A percentile compares a stretch with the other conserved stretches of the same genome.
Evolutionary conservation across 2,329 filamentous ascomycete genomes (phyloP).

Genomic region (Tolypocladium album): DNA sequence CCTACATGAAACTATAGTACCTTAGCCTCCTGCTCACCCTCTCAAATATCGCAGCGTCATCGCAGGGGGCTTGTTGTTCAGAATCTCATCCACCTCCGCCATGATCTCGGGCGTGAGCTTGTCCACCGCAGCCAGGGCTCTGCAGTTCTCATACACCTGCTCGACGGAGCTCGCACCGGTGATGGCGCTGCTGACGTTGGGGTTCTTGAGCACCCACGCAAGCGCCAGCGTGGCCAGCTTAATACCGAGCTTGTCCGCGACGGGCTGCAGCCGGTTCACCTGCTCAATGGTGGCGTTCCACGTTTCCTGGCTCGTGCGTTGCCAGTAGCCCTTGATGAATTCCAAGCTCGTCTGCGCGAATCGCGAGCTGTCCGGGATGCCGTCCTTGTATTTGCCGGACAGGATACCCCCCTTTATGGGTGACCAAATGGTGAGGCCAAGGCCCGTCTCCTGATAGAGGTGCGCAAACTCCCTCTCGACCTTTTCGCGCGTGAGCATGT

Average conservation of each 20-base stretch:
- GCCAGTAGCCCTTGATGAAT: conserved; percentile 43
- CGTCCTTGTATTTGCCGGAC: conserved; percentile 57
- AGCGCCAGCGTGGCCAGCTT: conserved; percentile 45
- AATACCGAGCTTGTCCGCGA: conserved; percentile 54
- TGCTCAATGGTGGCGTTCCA: conserved; percentile 48
- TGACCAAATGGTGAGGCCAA: conserved; percentile 53
- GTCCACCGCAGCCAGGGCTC: conserved; percentile 39
- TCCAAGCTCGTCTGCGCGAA: conserved; percentile 44
- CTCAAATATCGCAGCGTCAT: conserved; percentile 23
- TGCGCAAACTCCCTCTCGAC: conserved; percentile 54
- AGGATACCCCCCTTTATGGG: conserved; percentile 48
- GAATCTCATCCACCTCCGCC: conserved; percentile 46
- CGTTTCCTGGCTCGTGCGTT: conserved; percentile 36
- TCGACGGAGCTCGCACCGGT: conserved; percentile 46
- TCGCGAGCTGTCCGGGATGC: conserved; percentile 48
- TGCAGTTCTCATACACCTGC: conserved; percentile 50
- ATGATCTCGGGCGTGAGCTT: conserved; percentile 49
- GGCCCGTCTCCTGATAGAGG: conserved; percentile 47
- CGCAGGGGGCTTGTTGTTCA: conserved; percentile 46
- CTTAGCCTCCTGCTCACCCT: too few species aligned
- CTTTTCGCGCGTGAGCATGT: conserved; percentile 48
- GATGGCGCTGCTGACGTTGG: conserved; percentile 50
- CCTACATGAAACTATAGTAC: too few species aligned
- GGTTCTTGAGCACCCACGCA: conserved; percentile 53
- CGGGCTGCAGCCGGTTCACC: conserved; percentile 47